A percentile compares a stretch with the other conserved stretches of the same genome.
Conservation (phyloP, 306 rosid species). For the Fragaria ananassa region DNA sequence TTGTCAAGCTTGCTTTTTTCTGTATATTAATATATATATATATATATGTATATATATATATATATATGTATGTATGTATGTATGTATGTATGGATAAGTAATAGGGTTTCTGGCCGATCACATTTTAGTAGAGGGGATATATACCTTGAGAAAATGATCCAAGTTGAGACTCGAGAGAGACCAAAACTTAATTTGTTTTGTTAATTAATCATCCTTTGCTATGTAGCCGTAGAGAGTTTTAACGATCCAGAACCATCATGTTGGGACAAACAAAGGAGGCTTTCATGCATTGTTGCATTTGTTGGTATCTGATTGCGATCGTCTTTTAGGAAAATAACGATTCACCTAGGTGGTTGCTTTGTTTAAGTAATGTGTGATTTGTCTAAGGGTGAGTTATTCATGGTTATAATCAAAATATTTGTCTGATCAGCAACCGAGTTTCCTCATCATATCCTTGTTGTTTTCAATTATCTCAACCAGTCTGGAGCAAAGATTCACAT, state of each 20-base stretch:
- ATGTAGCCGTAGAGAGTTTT: too few relatives aligned
- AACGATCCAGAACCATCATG: not conserved
- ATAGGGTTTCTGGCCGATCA: slow-evolving; percentile 3
- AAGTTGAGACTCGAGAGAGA: not conserved
- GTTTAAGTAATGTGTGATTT: slow-evolving; percentile 4
- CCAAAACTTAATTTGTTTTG: not conserved
- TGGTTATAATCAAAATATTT: not conserved
- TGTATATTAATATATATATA: not conserved
- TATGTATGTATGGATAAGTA: not conserved
- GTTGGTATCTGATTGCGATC: not conserved
- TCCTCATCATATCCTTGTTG: too few relatives aligned
- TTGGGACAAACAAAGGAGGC: not conserved
- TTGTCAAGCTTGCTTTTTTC: not conserved
- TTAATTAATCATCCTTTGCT: not conserved
- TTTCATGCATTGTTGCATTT: not conserved
- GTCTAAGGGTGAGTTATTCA: not conserved
- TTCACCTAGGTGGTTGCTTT: not conserved
- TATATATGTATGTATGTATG: not conserved
- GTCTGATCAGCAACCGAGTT: not conserved
- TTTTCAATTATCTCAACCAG: too few relatives aligned
- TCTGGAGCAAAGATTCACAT: too few relatives aligned
- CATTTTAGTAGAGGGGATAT: slow-evolving; percentile 5
- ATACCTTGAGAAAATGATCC: not conserved
- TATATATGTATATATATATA: not conserved
- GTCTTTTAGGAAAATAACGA: slow-evolving; percentile 23